A percentile compares a stretch with the other conserved stretches of the same genome.
Conservation (phyloP, 2,329 filamentous ascomycete genomes). For the Arthrobotrys musiformis region DNA sequence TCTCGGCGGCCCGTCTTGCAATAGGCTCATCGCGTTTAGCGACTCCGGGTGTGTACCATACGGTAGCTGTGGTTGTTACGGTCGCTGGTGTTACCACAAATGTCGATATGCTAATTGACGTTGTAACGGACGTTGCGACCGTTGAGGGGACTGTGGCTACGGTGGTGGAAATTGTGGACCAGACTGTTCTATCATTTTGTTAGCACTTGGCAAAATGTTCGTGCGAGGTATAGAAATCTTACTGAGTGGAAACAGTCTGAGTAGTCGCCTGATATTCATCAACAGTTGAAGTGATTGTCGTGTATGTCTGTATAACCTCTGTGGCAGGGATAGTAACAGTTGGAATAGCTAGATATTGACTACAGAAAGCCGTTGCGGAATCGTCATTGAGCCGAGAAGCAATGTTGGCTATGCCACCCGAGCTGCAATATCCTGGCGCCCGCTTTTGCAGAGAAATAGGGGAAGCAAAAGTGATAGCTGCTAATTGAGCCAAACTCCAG, state of each 20-base stretch:
- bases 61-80: not conserved
- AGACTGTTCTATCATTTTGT: not conserved
- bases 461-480: not conserved
- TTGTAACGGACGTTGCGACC: not conserved
- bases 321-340: conserved; percentile 19
- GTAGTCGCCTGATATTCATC: conserved; percentile 19
- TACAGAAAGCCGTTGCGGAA: conserved; percentile 17
- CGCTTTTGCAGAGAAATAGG: not conserved
- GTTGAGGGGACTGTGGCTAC: conserved; percentile 6
- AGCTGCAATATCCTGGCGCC: conserved; percentile 11
- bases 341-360: conserved; percentile 9
- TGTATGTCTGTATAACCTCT: conserved; percentile 5
- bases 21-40: not conserved
- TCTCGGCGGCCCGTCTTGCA: not conserved
- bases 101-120: not conserved
- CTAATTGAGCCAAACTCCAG: conserved; percentile 4
- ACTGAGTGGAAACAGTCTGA: conserved; percentile 7
- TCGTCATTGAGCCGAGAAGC: not conserved
- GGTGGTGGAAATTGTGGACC: conserved; percentile 3
- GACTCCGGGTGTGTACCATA: conserved; percentile 11
- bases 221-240: not conserved
- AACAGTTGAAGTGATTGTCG: conserved; percentile 1
- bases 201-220: not conserved
- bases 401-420: conserved; percentile 1
- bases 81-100: conserved; percentile 2